Evolutionary conservation across 768 basidiomycete species (phyloP).

Genomic region (Tylopilus balloui): DNA sequence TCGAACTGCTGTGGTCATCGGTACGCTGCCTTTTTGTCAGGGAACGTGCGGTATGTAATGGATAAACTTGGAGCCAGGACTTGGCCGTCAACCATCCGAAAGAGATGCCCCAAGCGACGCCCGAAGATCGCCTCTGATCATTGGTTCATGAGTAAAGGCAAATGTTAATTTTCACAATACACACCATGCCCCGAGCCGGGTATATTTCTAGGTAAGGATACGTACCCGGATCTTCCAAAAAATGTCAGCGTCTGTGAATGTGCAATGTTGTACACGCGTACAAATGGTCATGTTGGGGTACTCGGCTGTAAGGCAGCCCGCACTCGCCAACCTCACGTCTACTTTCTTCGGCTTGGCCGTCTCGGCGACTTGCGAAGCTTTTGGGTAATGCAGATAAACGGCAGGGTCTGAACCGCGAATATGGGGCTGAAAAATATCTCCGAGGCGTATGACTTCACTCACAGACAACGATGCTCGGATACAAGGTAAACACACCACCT

Average conservation of each 20-base stretch:
- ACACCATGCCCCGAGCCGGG: constrained; percentile 22
- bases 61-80: constrained; percentile 20
- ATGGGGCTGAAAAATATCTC: background rate
- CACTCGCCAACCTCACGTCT: constrained; percentile 2
- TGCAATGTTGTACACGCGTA: constrained; percentile 11
- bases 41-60: constrained; percentile 6
- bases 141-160: background rate
- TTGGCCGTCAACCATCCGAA: constrained; percentile 20
- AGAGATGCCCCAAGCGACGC: constrained; percentile 14
- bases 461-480: constrained; percentile 20
- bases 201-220: constrained; percentile 43
- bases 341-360: constrained; percentile 50
- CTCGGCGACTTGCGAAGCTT: constrained; percentile 31
- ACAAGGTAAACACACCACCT: background rate
- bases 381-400: constrained; percentile 41
- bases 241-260: constrained; percentile 12
- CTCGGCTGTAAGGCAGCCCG: constrained; percentile 3
- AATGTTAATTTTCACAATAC: background rate
- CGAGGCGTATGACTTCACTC: background rate
- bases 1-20: background rate
- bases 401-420: constrained; percentile 31
- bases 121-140: constrained; percentile 3
- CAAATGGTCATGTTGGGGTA: constrained; percentile 31
- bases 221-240: constrained; percentile 34
- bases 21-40: background rate